Conservation (phyloP, 1,139 yeast genomes). For the Hyphopichia pseudoburtonii region DNA sequence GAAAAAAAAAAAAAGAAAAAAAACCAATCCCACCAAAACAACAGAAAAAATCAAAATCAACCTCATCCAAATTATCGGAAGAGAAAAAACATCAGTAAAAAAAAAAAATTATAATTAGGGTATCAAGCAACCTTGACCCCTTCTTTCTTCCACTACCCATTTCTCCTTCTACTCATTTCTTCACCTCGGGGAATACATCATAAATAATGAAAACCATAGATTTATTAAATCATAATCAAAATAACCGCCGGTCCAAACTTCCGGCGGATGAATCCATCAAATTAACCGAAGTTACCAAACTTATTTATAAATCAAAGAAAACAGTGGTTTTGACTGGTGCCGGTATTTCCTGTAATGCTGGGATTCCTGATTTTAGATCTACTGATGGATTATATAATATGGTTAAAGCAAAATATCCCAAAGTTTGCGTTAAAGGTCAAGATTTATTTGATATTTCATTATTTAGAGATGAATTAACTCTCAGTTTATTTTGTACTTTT, state of each 20-base stretch:
- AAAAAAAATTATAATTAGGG: too few relatives aligned
- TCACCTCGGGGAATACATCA: not conserved
- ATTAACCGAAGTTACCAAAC: constrained; percentile 39
- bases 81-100: too few relatives aligned
- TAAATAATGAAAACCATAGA: constrained; percentile 33
- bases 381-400: constrained; percentile 77
- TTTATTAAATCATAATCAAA: constrained; percentile 16
- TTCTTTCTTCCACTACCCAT: too few relatives aligned
- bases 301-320: constrained; percentile 49
- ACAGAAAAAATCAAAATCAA: too few relatives aligned
- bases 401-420: constrained; percentile 65
- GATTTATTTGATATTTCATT: constrained; percentile 86
- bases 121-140: too few relatives aligned
- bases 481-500: constrained; percentile 72
- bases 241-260: constrained; percentile 17
- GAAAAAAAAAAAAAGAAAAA: too few relatives aligned
- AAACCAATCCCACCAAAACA: too few relatives aligned
- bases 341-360: constrained; percentile 94
- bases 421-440: constrained; percentile 70
- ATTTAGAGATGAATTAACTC: constrained; percentile 65
- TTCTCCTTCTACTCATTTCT: not conserved
- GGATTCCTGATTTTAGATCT: constrained; percentile 92
- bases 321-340: constrained; percentile 82
- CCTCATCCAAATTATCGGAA: too few relatives aligned
- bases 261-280: constrained; percentile 31